Evolutionary conservation across 441 rosid species (phyloP).

Genomic region (Erodium moschatum): DNA sequence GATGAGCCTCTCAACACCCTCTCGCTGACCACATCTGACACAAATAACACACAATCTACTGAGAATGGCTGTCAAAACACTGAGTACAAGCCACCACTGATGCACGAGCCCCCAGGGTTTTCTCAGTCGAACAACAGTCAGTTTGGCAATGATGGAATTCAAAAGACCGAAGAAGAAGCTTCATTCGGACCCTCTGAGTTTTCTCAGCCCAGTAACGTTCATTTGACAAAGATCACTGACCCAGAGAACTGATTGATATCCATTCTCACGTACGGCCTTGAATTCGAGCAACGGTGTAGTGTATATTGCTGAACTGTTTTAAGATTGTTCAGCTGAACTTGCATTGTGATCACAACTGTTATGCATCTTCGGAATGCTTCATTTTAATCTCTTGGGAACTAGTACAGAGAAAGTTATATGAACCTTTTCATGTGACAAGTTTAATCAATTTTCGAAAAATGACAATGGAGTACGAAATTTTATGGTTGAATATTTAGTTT

Average conservation of each 20-base stretch:
- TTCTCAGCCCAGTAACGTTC: background rate
- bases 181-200: background rate
- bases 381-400: background rate
- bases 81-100: background rate
- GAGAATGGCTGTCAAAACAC: background rate
- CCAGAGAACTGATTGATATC: background rate
- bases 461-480: too few species aligned
- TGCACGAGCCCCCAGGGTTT: background rate
- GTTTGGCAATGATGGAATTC: background rate
- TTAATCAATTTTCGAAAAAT: too few species aligned
- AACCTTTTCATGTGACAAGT: too few species aligned
- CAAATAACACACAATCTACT: slow-evolving; percentile 2
- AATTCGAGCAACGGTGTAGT: background rate
- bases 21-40: background rate
- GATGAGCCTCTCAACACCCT: background rate
- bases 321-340: background rate
- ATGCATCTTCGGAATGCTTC: background rate
- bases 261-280: background rate
- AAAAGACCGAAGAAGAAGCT: background rate
- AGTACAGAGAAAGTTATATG: too few species aligned
- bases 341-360: background rate
- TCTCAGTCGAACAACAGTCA: background rate
- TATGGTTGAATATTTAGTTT: too few species aligned
- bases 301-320: background rate
- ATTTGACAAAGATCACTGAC: background rate